Percentiles rank a stretch among this genome's conserved stretches.
Evolutionary conservation across 805 yeast species (phyloP).

Genomic region (Kazachstania martiniae): DNA sequence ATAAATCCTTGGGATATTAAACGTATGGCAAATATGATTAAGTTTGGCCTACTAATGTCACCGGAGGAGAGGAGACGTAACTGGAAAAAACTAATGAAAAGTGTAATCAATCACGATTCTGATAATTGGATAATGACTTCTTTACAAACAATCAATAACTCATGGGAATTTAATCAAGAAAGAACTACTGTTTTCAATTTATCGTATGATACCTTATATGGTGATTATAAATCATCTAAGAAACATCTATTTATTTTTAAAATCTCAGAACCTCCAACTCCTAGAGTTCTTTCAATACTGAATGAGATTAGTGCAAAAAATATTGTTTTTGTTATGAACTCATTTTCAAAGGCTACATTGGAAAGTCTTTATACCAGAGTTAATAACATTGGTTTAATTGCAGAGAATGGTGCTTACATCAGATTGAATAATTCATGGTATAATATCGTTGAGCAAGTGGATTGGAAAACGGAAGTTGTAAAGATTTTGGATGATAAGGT

Average conservation of each 20-base stretch:
- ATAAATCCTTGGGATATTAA: conserved; percentile 88
- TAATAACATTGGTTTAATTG: conserved; percentile 68
- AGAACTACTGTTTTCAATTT: conserved; percentile 27
- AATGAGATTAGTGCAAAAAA: conserved; percentile 54
- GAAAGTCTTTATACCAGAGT: conserved; percentile 59
- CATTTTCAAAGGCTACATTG: conserved; percentile 51
- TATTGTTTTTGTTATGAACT: conserved; percentile 61
- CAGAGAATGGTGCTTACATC: conserved; percentile 83
- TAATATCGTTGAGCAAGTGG: conserved; percentile 45
- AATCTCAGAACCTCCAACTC: conserved; percentile 46
- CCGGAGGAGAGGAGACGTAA: conserved; percentile 44
- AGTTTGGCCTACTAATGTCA: conserved; percentile 54
- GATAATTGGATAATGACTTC: conserved; percentile 61
- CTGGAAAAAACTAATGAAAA: conserved; percentile 52
- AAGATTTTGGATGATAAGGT: conserved; percentile 30
- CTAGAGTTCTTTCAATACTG: conserved; percentile 46
- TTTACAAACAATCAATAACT: conserved; percentile 38
- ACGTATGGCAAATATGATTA: conserved; percentile 53
- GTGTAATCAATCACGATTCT: conserved; percentile 58
- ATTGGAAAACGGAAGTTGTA: conserved; percentile 29
- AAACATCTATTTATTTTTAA: conserved; percentile 38
- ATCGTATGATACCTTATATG: conserved; percentile 20
- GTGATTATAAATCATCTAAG: conserved; percentile 22
- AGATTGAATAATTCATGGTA: conserved; percentile 51
- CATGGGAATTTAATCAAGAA: conserved; percentile 42